Evolutionary conservation across 768 basidiomycete genomes (phyloP).

Genomic region (Russula griseocarnosa): DNA sequence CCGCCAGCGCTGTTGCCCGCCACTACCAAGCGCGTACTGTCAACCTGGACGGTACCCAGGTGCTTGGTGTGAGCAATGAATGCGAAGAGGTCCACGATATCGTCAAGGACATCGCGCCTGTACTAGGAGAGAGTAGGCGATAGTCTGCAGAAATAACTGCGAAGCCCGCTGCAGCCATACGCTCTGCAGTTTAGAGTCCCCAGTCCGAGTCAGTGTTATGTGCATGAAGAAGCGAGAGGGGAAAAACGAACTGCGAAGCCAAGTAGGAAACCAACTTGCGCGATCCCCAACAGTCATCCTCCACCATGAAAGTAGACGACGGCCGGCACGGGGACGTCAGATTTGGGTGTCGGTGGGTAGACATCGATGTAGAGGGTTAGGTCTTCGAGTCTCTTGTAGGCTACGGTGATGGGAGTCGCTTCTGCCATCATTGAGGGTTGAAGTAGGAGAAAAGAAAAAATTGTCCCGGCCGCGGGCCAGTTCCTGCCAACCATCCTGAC

Average conservation of each 20-base stretch:
- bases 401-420: slow-evolving; percentile 29
- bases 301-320: slow-evolving; percentile 49
- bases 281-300: slow-evolving; percentile 56
- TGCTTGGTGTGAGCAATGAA: slow-evolving; percentile 38
- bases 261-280: slow-evolving; percentile 59
- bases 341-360: slow-evolving; percentile 38
- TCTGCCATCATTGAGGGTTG: neutral
- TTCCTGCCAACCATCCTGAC: neutral
- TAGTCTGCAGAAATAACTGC: slow-evolving; percentile 64
- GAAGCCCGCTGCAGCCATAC: slow-evolving; percentile 45
- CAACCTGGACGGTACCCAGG: slow-evolving; percentile 33
- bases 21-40: slow-evolving; percentile 46
- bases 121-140: slow-evolving; percentile 49
- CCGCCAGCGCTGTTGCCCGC: slow-evolving; percentile 60
- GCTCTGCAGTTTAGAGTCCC: slow-evolving; percentile 37
- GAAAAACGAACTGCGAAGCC: slow-evolving; percentile 49
- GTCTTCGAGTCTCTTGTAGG: slow-evolving; percentile 37
- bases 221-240: neutral
- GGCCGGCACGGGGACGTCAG: slow-evolving; percentile 28
- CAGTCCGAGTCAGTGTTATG: neutral
- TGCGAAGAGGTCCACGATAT: slow-evolving; percentile 52
- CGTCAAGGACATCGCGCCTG: slow-evolving; percentile 54
- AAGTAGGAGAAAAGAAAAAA: neutral
- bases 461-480: neutral
- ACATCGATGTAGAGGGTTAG: slow-evolving; percentile 36